These are phyloP conservation scores for Wickerhamiella galacta DNA, from an alignment of 805 yeast genomes.

Conservation along the genomic window DNA sequence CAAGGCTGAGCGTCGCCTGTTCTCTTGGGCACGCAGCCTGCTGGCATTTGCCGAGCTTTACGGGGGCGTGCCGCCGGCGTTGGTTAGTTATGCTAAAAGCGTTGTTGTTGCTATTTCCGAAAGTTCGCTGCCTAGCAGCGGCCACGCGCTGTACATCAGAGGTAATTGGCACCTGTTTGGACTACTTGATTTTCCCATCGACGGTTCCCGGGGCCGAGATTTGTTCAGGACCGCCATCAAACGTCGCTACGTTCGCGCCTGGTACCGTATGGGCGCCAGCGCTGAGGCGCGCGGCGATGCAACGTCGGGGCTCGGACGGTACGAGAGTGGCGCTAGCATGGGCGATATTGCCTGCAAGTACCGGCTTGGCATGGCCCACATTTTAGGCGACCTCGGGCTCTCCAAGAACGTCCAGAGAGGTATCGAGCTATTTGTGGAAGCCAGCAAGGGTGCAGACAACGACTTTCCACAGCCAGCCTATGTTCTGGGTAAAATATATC, in stretches of 20 bases:
- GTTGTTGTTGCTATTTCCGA: conserved; percentile 13
- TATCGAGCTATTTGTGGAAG: conserved; percentile 12
- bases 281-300: conserved; percentile 21
- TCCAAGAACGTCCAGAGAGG: conserved; percentile 16
- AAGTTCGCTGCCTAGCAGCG: conserved; percentile 9
- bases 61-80: conserved; percentile 12
- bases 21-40: conserved; percentile 19
- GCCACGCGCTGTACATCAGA: conserved; percentile 16
- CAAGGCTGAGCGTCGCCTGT: conserved; percentile 2
- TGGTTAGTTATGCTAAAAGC: conserved; percentile 14
- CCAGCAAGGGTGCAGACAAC: conserved; percentile 20
- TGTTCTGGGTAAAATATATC: conserved; percentile 22
- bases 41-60: conserved; percentile 19
- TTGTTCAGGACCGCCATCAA: conserved; percentile 20
- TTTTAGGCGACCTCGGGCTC: conserved; percentile 21
- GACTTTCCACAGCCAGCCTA: conserved; percentile 27
- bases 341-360: conserved; percentile 26
- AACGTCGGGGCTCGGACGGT: conserved; percentile 19
- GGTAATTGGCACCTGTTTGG: conserved; percentile 20
- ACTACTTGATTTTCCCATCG: conserved; percentile 12
- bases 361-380: conserved; percentile 22
- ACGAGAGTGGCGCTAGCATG: conserved; percentile 21
- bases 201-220: conserved; percentile 14
- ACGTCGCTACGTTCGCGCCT: conserved; percentile 20
- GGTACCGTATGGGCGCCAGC: conserved; percentile 22